Evolutionary conservation across 306 rosid genomes (phyloP).

Genomic region (Parietaria judaica): DNA sequence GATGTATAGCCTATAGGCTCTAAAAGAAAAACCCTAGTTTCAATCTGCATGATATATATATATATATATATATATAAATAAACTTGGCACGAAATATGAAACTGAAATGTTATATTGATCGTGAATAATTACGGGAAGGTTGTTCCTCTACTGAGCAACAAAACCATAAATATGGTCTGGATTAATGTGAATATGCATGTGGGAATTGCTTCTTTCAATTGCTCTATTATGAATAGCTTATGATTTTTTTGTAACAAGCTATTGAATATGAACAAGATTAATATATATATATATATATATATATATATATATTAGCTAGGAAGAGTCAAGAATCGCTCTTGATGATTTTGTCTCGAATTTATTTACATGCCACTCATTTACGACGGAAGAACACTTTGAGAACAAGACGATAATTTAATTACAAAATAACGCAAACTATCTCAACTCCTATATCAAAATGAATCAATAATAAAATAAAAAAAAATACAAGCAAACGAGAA

Average conservation of each 20-base stretch:
- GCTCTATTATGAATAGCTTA: conserved; percentile 13
- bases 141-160: conserved; percentile 40
- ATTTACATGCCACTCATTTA: too few relatives aligned
- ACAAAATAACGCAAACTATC: too few relatives aligned
- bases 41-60: conserved; percentile 19
- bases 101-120: conserved; percentile 9
- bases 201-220: conserved; percentile 1
- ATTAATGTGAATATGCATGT: conserved; percentile 7
- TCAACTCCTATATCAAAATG: too few relatives aligned
- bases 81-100: conserved; percentile 7
- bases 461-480: too few relatives aligned
- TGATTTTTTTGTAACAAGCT: conserved; percentile 13
- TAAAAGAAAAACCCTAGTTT: conserved; percentile 7
- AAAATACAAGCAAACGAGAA: too few relatives aligned
- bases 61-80: conserved; percentile 13
- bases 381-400: too few relatives aligned
- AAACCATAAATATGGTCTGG: conserved; percentile 17
- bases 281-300: too few relatives aligned
- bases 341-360: too few relatives aligned
- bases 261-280: neutral
- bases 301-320: too few relatives aligned
- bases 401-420: too few relatives aligned
- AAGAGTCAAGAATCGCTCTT: too few relatives aligned
- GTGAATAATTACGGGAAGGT: conserved; percentile 27
- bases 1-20: too few relatives aligned